Evolutionary conservation across 2,329 filamentous ascomycete genomes (phyloP).

Genomic region (Xylaria sp.): DNA sequence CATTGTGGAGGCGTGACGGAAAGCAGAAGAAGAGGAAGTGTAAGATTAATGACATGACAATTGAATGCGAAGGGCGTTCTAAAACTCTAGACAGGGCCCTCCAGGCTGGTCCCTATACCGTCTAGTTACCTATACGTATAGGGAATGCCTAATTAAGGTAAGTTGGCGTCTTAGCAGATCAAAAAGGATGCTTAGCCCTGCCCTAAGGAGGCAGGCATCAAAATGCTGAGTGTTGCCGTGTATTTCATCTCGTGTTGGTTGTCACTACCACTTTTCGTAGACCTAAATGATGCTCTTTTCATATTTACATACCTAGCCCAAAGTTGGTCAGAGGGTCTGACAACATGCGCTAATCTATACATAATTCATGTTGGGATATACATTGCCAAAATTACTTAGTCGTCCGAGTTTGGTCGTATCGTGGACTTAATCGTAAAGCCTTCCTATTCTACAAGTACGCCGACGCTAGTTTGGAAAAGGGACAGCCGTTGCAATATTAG

Average conservation of each 20-base stretch:
- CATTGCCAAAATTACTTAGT: constrained; percentile 20
- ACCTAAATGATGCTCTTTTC: neutral
- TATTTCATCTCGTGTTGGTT: neutral
- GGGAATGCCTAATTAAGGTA: neutral
- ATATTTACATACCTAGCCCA: neutral
- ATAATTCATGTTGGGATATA: constrained; percentile 23
- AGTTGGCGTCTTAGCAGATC: too few species aligned
- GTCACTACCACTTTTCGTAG: neutral
- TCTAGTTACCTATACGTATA: neutral
- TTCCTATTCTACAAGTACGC: constrained; percentile 32
- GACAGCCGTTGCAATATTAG: constrained; percentile 42
- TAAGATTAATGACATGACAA: neutral
- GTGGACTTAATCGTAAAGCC: constrained; percentile 31
- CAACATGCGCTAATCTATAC: constrained; percentile 24
- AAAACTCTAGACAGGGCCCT: neutral
- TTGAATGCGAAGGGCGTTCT: neutral
- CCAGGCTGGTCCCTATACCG: neutral
- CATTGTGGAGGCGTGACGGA: neutral
- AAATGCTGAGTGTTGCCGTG: neutral
- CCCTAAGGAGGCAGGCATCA: neutral
- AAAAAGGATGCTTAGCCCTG: too few species aligned
- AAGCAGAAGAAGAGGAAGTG: neutral
- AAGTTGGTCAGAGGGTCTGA: neutral
- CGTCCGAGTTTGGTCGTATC: constrained; percentile 28
- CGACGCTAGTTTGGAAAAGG: constrained; percentile 34